Evolutionary conservation across 495 filamentous ascomycete species (phyloP).

Genomic region (Podospora sp.): DNA sequence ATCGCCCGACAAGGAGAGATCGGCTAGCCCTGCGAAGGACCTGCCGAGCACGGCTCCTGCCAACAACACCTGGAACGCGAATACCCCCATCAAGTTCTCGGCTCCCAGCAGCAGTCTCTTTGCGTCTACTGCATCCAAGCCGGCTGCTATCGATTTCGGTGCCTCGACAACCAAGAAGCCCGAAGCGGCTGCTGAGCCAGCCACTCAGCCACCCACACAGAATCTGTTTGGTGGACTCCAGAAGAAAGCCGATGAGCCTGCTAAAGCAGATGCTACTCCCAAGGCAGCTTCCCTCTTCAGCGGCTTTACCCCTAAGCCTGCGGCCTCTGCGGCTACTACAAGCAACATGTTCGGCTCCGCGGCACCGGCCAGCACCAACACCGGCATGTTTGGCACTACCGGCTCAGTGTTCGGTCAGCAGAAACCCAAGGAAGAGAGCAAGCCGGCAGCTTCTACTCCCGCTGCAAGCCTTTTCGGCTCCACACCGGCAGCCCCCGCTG

Average conservation of each 20-base stretch:
- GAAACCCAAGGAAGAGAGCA: slow-evolving; percentile 26
- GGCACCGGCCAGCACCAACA: slow-evolving; percentile 19
- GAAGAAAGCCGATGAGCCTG: slow-evolving; percentile 29
- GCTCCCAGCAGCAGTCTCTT: slow-evolving; percentile 37
- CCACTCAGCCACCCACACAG: slow-evolving; percentile 16
- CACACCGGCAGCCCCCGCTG: slow-evolving; percentile 14
- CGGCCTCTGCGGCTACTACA: slow-evolving; percentile 28
- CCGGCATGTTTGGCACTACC: slow-evolving; percentile 27
- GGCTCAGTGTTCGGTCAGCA: slow-evolving; percentile 22
- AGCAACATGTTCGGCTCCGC: slow-evolving; percentile 32
- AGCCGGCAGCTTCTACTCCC: slow-evolving; percentile 19
- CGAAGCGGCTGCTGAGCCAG: slow-evolving; percentile 20
- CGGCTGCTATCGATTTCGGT: slow-evolving; percentile 34
- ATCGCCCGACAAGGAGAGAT: slow-evolving; percentile 37
- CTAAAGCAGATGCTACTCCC: slow-evolving; percentile 18
- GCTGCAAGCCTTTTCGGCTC: slow-evolving; percentile 27
- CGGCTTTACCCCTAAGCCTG: slow-evolving; percentile 20
- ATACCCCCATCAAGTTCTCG: slow-evolving; percentile 44
- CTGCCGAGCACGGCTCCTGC: slow-evolving; percentile 33
- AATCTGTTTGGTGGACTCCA: slow-evolving; percentile 29
- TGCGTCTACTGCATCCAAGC: slow-evolving; percentile 36
- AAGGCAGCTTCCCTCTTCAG: slow-evolving; percentile 24
- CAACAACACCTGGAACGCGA: slow-evolving; percentile 54
- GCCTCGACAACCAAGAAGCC: slow-evolving; percentile 25
- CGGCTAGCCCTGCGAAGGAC: slow-evolving; percentile 40